A percentile compares a stretch with the other conserved stretches of the same genome.
phyloP scores from a whole-genome alignment of 2,329 filamentous ascomycete species.

The Fusarium pseudonygamai region DNA sequence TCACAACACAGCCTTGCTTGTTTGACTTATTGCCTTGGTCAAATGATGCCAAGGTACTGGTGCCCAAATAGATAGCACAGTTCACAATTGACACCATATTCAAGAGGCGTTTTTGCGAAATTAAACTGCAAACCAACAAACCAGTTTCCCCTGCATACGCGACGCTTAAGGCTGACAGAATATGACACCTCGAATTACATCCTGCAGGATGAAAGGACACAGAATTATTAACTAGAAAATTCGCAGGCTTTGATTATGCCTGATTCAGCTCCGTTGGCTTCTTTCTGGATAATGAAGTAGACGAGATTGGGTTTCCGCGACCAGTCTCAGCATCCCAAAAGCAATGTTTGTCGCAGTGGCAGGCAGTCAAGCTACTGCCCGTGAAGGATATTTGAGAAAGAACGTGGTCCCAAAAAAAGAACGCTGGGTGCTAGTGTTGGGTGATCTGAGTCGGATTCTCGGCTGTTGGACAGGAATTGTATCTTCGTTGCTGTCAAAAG shows the following conservation, averaged over 20 bases:
- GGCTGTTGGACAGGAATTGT: background rate
- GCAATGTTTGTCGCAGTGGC: background rate
- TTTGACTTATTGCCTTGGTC: background rate
- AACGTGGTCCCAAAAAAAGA: background rate
- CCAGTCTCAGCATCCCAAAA: background rate
- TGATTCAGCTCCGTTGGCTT: background rate
- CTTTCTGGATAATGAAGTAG: background rate
- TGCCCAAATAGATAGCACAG: background rate
- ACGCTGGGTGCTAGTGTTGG: background rate
- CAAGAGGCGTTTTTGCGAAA: background rate
- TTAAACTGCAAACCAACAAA: background rate
- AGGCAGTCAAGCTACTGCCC: background rate
- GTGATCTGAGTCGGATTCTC: background rate
- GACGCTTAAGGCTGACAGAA: background rate
- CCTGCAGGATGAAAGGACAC: background rate
- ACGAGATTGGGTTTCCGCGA: background rate
- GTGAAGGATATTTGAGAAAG: background rate
- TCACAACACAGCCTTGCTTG: constrained; percentile 18
- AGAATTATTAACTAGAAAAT: background rate
- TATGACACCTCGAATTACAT: background rate
- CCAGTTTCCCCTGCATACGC: background rate
- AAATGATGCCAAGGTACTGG: background rate
- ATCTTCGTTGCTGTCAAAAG: background rate
- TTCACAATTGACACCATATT: background rate
- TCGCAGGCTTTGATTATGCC: background rate